Evolutionary conservation across 2,329 filamentous ascomycete species (phyloP).

Genomic region (Penicillium sp.): DNA sequence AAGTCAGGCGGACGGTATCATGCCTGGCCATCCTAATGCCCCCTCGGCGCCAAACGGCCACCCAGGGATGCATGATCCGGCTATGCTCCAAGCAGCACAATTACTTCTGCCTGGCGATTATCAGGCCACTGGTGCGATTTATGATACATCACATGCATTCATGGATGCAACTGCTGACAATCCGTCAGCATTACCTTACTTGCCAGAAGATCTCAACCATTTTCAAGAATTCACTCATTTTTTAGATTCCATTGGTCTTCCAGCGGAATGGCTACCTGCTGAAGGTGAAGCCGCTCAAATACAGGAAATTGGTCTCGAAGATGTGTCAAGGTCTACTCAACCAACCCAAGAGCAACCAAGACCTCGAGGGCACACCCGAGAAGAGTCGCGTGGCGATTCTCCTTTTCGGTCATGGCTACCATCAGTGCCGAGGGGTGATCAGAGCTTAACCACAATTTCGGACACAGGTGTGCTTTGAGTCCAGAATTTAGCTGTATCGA

Average conservation of each 20-base stretch:
- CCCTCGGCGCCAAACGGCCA: conserved; percentile 17
- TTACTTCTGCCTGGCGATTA: conserved; percentile 33
- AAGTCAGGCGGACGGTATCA: conserved; percentile 17
- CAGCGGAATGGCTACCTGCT: conserved; percentile 34
- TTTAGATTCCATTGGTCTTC: conserved; percentile 35
- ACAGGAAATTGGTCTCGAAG: conserved; percentile 23
- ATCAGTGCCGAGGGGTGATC: conserved; percentile 32
- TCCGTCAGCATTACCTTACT: conserved; percentile 28
- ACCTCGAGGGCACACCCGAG: conserved; percentile 19
- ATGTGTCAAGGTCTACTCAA: conserved; percentile 21
- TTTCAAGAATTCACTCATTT: conserved; percentile 40
- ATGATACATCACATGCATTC: neutral
- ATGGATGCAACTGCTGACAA: conserved; percentile 4
- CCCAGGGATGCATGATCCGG: conserved; percentile 31
- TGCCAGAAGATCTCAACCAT: conserved; percentile 35
- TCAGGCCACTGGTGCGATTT: conserved; percentile 20
- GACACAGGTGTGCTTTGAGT: conserved; percentile 27
- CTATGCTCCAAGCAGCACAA: conserved; percentile 42
- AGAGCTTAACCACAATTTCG: conserved; percentile 32
- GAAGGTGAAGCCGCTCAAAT: conserved; percentile 27
- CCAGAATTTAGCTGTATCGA: neutral
- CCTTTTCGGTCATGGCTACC: conserved; percentile 36
- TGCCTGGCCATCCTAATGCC: conserved; percentile 12
- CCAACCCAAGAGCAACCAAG: conserved; percentile 22
- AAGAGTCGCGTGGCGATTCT: conserved; percentile 31